Evolutionary conservation across 2,329 filamentous ascomycete genomes (phyloP).

Genomic region (Verticillium longisporum): DNA sequence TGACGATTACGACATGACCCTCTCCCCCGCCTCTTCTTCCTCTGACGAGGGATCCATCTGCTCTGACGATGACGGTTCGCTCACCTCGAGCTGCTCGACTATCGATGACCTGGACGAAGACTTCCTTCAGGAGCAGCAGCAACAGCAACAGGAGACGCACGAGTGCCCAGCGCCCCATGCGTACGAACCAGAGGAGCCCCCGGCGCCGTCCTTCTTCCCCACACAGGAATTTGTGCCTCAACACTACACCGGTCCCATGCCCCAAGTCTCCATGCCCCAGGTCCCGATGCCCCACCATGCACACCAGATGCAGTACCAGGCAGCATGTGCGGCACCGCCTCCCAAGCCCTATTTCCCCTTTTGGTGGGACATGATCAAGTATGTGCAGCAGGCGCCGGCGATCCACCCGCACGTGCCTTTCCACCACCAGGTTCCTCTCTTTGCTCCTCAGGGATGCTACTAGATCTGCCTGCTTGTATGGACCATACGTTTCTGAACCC

Average conservation of each 20-base stretch:
- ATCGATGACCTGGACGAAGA: conserved; percentile 46
- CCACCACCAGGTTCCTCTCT: conserved; percentile 45
- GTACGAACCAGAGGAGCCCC: conserved; percentile 39
- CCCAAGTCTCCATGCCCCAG: conserved; percentile 22
- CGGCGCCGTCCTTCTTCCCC: conserved; percentile 29
- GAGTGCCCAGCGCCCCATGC: conserved; percentile 31
- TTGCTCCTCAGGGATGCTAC: conserved; percentile 46
- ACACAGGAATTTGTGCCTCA: conserved; percentile 39
- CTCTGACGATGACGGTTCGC: conserved; percentile 48
- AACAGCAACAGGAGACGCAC: conserved; percentile 20
- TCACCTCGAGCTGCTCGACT: conserved; percentile 46
- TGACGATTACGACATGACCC: conserved; percentile 35
- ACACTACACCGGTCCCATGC: conserved; percentile 34
- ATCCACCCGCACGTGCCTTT: conserved; percentile 44
- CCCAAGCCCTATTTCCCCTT: conserved; percentile 40
- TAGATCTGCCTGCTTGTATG: conserved; percentile 19
- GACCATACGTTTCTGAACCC: background rate
- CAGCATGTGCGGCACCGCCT: conserved; percentile 24
- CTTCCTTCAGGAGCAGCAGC: conserved; percentile 35
- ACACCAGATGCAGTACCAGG: conserved; percentile 8
- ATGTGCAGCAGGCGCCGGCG: conserved; percentile 40
- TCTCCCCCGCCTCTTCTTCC: conserved; percentile 41
- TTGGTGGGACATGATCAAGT: conserved; percentile 43
- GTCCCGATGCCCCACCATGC: conserved; percentile 28
- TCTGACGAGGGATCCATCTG: conserved; percentile 28